Evolutionary conservation across 2,329 filamentous ascomycete genomes (phyloP).

Genomic region (Septoria petroselini): DNA sequence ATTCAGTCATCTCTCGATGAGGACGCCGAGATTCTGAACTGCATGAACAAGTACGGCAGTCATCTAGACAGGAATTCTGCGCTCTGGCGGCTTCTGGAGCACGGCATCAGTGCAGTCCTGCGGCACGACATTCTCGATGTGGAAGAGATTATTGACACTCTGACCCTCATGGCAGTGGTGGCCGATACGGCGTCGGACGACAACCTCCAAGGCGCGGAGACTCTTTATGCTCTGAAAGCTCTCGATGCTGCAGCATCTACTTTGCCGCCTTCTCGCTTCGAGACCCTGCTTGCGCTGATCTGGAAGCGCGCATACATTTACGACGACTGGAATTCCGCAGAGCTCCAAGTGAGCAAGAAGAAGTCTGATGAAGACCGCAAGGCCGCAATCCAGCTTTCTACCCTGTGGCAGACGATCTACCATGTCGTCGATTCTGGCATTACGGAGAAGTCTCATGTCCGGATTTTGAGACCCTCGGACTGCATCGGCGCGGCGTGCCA

Average conservation of each 20-base stretch:
- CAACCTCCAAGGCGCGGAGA: slow-evolving; percentile 58
- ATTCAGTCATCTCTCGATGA: slow-evolving; percentile 74
- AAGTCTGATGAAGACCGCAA: slow-evolving; percentile 66
- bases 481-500: slow-evolving; percentile 55
- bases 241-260: slow-evolving; percentile 54
- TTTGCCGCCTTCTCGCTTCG: slow-evolving; percentile 53
- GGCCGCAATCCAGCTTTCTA: slow-evolving; percentile 49
- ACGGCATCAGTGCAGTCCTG: slow-evolving; percentile 66
- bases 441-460: slow-evolving; percentile 23
- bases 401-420: slow-evolving; percentile 49
- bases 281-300: slow-evolving; percentile 60
- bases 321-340: slow-evolving; percentile 74
- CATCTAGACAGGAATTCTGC: slow-evolving; percentile 58
- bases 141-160: slow-evolving; percentile 64
- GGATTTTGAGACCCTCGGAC: slow-evolving; percentile 31
- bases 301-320: slow-evolving; percentile 84
- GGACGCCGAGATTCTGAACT: slow-evolving; percentile 71
- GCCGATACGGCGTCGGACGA: slow-evolving; percentile 46
- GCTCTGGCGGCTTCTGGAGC: slow-evolving; percentile 68
- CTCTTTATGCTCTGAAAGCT: slow-evolving; percentile 67
- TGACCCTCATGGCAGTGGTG: slow-evolving; percentile 69
- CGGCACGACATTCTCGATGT: slow-evolving; percentile 64
- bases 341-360: slow-evolving; percentile 47
- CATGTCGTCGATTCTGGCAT: slow-evolving; percentile 22
- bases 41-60: slow-evolving; percentile 61